These are phyloP conservation scores for Crithidia thermophila DNA, from an alignment of 208 protist species.

Conservation along the genomic window DNA sequence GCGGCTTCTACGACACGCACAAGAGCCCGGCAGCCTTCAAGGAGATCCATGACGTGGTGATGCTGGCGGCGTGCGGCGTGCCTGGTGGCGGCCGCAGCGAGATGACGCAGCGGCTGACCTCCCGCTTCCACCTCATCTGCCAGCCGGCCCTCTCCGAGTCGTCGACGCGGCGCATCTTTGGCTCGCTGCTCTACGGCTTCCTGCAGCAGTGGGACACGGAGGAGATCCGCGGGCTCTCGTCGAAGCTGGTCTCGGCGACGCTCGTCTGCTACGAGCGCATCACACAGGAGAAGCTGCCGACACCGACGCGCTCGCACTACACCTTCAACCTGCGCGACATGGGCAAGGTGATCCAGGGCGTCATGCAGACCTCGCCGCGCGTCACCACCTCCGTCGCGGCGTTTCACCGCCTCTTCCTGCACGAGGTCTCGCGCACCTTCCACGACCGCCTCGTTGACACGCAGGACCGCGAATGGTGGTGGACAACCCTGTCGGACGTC, in stretches of 20 bases:
- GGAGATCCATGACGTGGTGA: slow-evolving; percentile 88
- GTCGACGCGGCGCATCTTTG: slow-evolving; percentile 94
- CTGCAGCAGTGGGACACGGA: slow-evolving; percentile 62
- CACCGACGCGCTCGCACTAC: slow-evolving; percentile 98
- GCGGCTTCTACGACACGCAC: slow-evolving; percentile 94
- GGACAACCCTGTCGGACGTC: slow-evolving; percentile 69
- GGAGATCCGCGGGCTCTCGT: slow-evolving; percentile 51
- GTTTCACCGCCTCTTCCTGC: slow-evolving; percentile 92
- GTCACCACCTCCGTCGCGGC: slow-evolving; percentile 45
- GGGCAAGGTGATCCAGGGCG: slow-evolving; percentile 96
- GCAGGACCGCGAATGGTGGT: slow-evolving; percentile 93
- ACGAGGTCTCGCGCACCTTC: slow-evolving; percentile 97
- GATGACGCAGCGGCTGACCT: slow-evolving; percentile 92
- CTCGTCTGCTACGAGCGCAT: slow-evolving; percentile 96
- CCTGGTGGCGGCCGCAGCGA: slow-evolving; percentile 95
- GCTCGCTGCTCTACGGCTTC: slow-evolving; percentile 95
- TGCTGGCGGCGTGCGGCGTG: slow-evolving; percentile 93
- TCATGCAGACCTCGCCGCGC: slow-evolving; percentile 90
- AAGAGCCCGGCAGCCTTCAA: slow-evolving; percentile 94
- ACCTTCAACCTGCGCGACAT: slow-evolving; percentile 99
- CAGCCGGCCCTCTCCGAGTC: slow-evolving; percentile 91
- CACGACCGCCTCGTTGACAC: slow-evolving; percentile 96
- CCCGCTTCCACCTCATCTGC: slow-evolving; percentile 94
- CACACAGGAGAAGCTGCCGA: slow-evolving; percentile 95
- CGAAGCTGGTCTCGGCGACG: slow-evolving; percentile 92